These are phyloP conservation scores for Porodaedalea pini DNA, from an alignment of 1,284 basidiomycete genomes.

Conservation along the genomic window DNA sequence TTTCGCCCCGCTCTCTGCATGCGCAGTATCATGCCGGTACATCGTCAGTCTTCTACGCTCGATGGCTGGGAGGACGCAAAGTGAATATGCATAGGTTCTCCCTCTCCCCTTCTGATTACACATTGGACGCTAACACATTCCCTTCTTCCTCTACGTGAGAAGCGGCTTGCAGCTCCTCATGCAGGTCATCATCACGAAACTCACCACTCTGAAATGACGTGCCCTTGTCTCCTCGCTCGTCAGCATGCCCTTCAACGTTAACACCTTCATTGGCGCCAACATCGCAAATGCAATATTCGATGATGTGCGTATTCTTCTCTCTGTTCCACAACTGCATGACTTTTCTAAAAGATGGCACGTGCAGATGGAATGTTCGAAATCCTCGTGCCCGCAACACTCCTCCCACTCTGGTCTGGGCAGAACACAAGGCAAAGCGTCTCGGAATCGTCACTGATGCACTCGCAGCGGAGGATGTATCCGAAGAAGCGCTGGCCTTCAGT, in stretches of 20 bases:
- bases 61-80: conserved; percentile 28
- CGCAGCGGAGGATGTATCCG: not conserved
- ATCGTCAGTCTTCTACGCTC: too few species aligned
- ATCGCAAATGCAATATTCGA: conserved; percentile 57
- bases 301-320: conserved; percentile 44
- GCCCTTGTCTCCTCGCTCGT: conserved; percentile 65
- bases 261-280: conserved; percentile 68
- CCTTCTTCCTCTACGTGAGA: not conserved
- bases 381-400: conserved; percentile 50
- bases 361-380: conserved; percentile 69
- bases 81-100: conserved; percentile 47
- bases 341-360: not conserved
- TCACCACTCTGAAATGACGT: conserved; percentile 76
- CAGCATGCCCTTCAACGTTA: conserved; percentile 66
- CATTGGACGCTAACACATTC: not conserved
- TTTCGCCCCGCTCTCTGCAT: not conserved
- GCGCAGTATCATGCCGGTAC: not conserved
- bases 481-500: not conserved
- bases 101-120: not conserved
- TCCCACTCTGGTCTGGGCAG: conserved; percentile 69
- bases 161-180: conserved; percentile 68
- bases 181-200: conserved; percentile 77
- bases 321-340: too few species aligned
- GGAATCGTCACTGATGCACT: conserved; percentile 35
- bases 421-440: conserved; percentile 55